Base-by-base conservation (phyloP, 148 eudicot species). In the Rhododendron kiyosumense region DNA sequence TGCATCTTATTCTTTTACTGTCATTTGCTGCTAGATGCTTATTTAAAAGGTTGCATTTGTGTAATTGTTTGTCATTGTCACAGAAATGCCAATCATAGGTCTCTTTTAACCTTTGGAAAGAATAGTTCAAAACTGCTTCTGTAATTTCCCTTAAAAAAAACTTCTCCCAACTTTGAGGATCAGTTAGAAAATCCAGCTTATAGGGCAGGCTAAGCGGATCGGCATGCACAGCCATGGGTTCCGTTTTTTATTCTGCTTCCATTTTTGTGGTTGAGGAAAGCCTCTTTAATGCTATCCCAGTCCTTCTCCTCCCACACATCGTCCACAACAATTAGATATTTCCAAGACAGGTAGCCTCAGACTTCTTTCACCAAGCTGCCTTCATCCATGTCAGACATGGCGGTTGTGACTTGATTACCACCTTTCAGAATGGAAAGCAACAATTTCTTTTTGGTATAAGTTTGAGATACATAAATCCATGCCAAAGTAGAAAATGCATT, bases 401-500 rank as follows among this genome's bases (percentile, higher is more conserved):
- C 2, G 15, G 15, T 12, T 13, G 26, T 71, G 11, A 28, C 28
- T 22, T 14, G 32, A 28, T 7, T 30, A n/a, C 81, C 45, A 26
- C 59, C 30, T n/a, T 63, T 79, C 7, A 87, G 61, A 57, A 89
- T 85, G 24, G 54, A 36, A 24, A 85, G 84, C 11, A 87, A 30
- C 45, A 87, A 79, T 22, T 87, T 84, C 8, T 28, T 78, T 5
- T 85, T 82, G 28, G 46, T 79, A 81, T 87, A 89, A 38, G 85
- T 84, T 81, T 87, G 86, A 34, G 91, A 91, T 6, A 89, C 87
- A 69, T 77, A 88, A 61, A 85, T 84, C 90, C 90, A 91, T 0
- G 86, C 90, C 2, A 51, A 87, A 26, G 49, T 77, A 26, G 22
- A 73, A 36, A 91, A 91, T n/a, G 83, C 77, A 24, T 84, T 52